A percentile compares a stretch with the other conserved stretches of the same genome.
Conservation (phyloP, 805 yeast species). For the Metschnikowia sp. region DNA sequence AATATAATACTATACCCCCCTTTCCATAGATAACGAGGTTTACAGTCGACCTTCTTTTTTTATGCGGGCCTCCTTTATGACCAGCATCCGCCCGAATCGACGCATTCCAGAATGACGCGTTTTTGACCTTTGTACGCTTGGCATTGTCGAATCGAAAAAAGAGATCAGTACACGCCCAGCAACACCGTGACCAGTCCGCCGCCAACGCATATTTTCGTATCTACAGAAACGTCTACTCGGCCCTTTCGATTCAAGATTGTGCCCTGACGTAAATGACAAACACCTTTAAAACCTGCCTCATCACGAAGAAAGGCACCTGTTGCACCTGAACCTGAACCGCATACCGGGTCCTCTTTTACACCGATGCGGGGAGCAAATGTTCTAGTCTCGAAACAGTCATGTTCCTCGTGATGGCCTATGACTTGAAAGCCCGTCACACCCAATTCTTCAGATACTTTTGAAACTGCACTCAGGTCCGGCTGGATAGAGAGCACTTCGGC, state of each 20-base stretch:
- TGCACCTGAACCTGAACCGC: slow-evolving; percentile 47
- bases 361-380: slow-evolving; percentile 40
- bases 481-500: slow-evolving; percentile 28
- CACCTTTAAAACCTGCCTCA: slow-evolving; percentile 3
- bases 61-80: too few relatives aligned
- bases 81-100: too few relatives aligned
- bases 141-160: too few relatives aligned
- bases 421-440: slow-evolving; percentile 35
- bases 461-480: slow-evolving; percentile 29
- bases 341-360: slow-evolving; percentile 50
- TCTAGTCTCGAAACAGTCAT: slow-evolving; percentile 31
- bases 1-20: too few relatives aligned
- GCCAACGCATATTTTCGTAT: slow-evolving; percentile 28
- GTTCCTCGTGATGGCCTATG: slow-evolving; percentile 30
- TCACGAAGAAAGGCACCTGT: slow-evolving; percentile 23
- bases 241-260: slow-evolving; percentile 40
- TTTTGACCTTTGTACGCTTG: too few relatives aligned
- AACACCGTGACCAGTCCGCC: slow-evolving; percentile 35
- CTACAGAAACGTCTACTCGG: slow-evolving; percentile 19
- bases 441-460: slow-evolving; percentile 13
- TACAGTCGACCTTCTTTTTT: too few relatives aligned
- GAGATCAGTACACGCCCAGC: too few relatives aligned
- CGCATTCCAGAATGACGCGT: too few relatives aligned
- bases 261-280: slow-evolving; percentile 15
- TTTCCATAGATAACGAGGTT: too few relatives aligned